Evolutionary conservation across 352 stramenopile species (phyloP), one percentile per base, ranked within the genome.

Genomic region (Thraustochytrium striatum): DNA sequence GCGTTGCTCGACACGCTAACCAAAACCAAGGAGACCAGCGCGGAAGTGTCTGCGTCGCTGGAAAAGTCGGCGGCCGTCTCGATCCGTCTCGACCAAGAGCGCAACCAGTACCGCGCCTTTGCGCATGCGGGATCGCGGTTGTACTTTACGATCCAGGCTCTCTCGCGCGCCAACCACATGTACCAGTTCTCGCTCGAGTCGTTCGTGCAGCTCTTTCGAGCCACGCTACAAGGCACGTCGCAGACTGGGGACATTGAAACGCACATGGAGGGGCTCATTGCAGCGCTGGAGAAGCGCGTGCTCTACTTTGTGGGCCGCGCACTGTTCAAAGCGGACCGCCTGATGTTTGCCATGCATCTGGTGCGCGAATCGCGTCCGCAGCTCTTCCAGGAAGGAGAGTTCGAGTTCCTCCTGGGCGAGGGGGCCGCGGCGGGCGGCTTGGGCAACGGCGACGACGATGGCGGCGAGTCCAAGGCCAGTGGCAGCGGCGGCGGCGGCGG

Each of bases 301-400:
- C 86, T 98, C 61, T 94, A 95, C 85, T 96, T 94, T 59, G 89
- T 97, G 5, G 91, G 91, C 0, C 90, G 93, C 25, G 87, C 89
- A 13, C 83, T 98, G 2, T 96, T 98, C 81, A 98, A 98, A 82
- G 91, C 92, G 57, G 91, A 98, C 61, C 86, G 93, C 0, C 87
- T 90, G 0, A 96, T 97, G 88, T 98, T 97, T 79, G 93, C 91
- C 0, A 84, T 98, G 73, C 93, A 98, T 47, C 73, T 98, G 16
- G 91, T 97, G 30, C 90, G 95, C 55, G 92, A 89, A 0, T 96
- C 97, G 90, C 91, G 96, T 61, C 82, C 84, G 0, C 89, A 97
- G 3, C 90, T 89, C 21, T 98, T 97, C 57, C 89, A 95, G n/a
- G 86, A 89, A 68, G 86, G 94, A 36, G 93, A 98, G 82, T 98